A percentile compares a stretch with the other conserved stretches of the same genome.
These are phyloP conservation scores for Pelargonium fulgidum DNA, from an alignment of 441 rosid genomes.

Conservation along the genomic window DNA sequence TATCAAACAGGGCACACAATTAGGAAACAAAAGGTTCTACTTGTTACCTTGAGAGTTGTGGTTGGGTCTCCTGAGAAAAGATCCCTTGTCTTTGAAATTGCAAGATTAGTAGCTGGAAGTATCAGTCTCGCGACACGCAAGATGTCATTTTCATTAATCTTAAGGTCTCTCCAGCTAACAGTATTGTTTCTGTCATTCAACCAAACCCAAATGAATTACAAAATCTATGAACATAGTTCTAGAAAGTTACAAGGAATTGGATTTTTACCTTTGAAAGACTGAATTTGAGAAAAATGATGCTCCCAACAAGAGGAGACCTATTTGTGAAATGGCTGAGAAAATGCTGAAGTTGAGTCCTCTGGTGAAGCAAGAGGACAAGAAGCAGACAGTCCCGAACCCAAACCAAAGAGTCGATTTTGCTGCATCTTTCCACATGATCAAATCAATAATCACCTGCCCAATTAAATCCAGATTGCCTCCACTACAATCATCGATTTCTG, in stretches of 20 bases:
- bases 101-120: slow-evolving; percentile 73
- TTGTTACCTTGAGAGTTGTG: slow-evolving; percentile 73
- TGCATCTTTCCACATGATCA: slow-evolving; percentile 80
- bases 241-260: neutral
- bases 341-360: slow-evolving; percentile 69
- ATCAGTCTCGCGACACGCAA: slow-evolving; percentile 48
- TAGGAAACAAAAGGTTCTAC: neutral
- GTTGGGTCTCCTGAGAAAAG: slow-evolving; percentile 95
- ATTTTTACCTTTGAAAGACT: slow-evolving; percentile 50
- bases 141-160: slow-evolving; percentile 64
- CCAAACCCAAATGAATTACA: neutral
- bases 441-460: slow-evolving; percentile 44
- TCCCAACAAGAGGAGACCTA: slow-evolving; percentile 68
- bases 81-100: slow-evolving; percentile 49
- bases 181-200: slow-evolving; percentile 36
- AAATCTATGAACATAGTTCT: neutral
- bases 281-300: slow-evolving; percentile 79
- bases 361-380: slow-evolving; percentile 81
- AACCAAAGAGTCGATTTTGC: slow-evolving; percentile 89
- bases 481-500: slow-evolving; percentile 44
- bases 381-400: slow-evolving; percentile 72
- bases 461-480: slow-evolving; percentile 47
- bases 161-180: slow-evolving; percentile 34
- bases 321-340: slow-evolving; percentile 59
- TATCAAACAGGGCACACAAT: neutral